These are phyloP conservation scores for Toxoplasma gondii DNA, from an alignment of 169 alveolate species.

Conservation along the genomic window DNA sequence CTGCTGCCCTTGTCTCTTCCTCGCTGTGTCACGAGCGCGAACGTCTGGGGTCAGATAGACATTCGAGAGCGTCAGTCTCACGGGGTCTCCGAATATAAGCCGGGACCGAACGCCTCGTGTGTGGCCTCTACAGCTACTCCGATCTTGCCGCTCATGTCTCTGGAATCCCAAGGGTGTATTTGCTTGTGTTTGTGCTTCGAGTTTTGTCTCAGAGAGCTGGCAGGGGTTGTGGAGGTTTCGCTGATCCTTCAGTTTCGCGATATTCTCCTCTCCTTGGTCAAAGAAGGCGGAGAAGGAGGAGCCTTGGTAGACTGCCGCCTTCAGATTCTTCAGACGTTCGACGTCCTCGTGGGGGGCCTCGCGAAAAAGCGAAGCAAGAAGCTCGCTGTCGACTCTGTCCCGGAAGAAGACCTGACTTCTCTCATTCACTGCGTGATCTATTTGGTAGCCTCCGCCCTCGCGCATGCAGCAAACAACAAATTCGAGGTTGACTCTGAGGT, in stretches of 20 bases:
- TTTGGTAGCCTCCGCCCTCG: neutral
- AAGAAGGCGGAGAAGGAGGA: neutral
- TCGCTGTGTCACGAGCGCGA: too few relatives aligned
- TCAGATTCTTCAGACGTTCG: conserved; percentile 23
- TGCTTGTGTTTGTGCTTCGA: neutral
- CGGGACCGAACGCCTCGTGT: too few relatives aligned
- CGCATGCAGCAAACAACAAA: neutral
- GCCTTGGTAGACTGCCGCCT: neutral
- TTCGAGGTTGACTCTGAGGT: conserved; percentile 30
- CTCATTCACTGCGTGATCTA: conserved; percentile 32
- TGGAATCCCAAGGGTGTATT: too few relatives aligned
- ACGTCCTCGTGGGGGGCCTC: neutral
- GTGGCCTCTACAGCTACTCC: too few relatives aligned
- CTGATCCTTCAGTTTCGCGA: neutral
- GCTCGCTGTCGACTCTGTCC: neutral
- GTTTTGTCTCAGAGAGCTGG: conserved; percentile 4
- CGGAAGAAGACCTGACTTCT: neutral
- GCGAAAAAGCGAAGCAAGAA: conserved; percentile 14
- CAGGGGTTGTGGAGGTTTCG: conserved; percentile 35
- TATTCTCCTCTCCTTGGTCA: neutral
- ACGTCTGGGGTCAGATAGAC: too few relatives aligned
- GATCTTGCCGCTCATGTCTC: too few relatives aligned
- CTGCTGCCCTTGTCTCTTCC: too few relatives aligned
- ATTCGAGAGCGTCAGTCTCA: too few relatives aligned
- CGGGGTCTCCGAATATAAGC: too few relatives aligned